phyloP scores from a whole-genome alignment of 2,329 filamentous ascomycete genomes.

The Sordariomycetes sp. region DNA sequence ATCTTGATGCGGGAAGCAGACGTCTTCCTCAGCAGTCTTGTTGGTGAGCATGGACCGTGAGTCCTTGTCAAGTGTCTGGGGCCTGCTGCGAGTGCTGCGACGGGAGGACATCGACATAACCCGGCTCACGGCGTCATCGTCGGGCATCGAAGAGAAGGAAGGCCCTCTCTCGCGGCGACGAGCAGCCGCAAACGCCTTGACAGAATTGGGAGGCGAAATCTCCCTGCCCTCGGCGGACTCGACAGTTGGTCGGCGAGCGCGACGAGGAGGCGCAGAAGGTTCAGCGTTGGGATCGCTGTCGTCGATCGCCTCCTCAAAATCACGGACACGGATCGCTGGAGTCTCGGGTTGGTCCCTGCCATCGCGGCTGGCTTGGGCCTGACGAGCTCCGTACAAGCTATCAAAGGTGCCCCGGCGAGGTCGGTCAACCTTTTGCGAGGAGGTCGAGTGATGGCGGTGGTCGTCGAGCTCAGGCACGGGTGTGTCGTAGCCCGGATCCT shows the following conservation, averaged over 20 bases:
- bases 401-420: conserved; percentile 66
- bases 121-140: conserved; percentile 49
- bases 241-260: conserved; percentile 46
- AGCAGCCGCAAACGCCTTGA: conserved; percentile 92
- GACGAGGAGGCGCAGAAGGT: conserved; percentile 30
- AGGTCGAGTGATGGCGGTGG: conserved; percentile 61
- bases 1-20: conserved; percentile 77
- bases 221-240: conserved; percentile 56
- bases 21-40: conserved; percentile 74
- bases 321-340: conserved; percentile 49
- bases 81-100: conserved; percentile 46
- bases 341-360: conserved; percentile 14
- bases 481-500: conserved; percentile 59
- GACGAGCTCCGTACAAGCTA: conserved; percentile 51
- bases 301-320: conserved; percentile 73
- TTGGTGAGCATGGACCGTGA: conserved; percentile 51
- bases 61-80: conserved; percentile 54
- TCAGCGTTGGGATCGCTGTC: conserved; percentile 62
- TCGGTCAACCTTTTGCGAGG: conserved; percentile 50
- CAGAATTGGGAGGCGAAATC: conserved; percentile 86
- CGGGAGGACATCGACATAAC: conserved; percentile 63
- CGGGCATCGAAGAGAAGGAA: conserved; percentile 40
- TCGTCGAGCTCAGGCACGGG: conserved; percentile 79
- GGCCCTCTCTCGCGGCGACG: conserved; percentile 72
- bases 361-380: conserved; percentile 11